Base-by-base conservation (phyloP, 2,329 filamentous ascomycete genomes). In the Colletotrichum orchidophilum region DNA sequence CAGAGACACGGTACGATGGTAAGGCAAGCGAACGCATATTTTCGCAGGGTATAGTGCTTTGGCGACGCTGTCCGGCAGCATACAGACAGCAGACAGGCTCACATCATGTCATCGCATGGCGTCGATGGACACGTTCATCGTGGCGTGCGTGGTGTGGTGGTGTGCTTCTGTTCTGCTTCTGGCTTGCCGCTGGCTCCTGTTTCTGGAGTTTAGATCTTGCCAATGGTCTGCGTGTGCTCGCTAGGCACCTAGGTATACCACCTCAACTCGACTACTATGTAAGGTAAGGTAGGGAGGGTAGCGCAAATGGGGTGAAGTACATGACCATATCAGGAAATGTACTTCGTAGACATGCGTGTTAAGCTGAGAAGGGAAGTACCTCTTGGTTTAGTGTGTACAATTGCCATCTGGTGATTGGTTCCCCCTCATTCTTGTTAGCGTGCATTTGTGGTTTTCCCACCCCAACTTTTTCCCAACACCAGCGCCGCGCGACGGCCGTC, bases 401-500 rank as follows among this genome's bases (percentile, higher is more conserved):
- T 63, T 71, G 13, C 64, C 15, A 33, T 5, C 3, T 24, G n/a
- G 3, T 67, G 33, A 71, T 71, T 71, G 68, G 64, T 31, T 50
- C 52, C 50, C 39, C 64, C 68, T 71, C 68, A 59, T 26, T 33
- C n/a, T 42, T 18, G 29, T 26, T 71, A 71, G 69, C 69, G 64
- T 63, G 39, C 5, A 46, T 26, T 13, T 68, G 39, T 39, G 21
- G 21, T 29, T 31, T 49, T 27, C 42, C 59, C 58, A 58, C 68
- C 64, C 68, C 58, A 46, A 68, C 26, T 29, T 26, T 66, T 52
- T 68, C 68, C 64, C 58, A 71, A 71, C 64, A 27, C 13, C 63
- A 66, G 55, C 55, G 27, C 11, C 26, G 9, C 24, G 21, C 18
- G 33, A 50, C 6, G 21, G 33, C 35, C 50, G 35, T 49, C 55